phyloP scores from a whole-genome alignment of 202 grass and related monocot species.

The Zoysia matrella region DNA sequence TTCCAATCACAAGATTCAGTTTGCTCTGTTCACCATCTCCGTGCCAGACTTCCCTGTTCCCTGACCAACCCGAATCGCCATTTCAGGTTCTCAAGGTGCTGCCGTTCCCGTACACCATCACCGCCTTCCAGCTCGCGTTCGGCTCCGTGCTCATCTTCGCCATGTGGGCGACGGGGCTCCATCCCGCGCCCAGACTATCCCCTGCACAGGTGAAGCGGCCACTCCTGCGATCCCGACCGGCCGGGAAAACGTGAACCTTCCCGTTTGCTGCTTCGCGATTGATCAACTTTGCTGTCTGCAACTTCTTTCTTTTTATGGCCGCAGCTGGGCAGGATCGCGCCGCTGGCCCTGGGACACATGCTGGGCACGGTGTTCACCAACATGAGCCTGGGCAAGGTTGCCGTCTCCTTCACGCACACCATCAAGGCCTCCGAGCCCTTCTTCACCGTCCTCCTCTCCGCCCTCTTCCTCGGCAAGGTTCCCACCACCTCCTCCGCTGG shows the following conservation, averaged over 20 bases:
- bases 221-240: not conserved
- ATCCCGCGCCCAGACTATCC: conserved; percentile 56
- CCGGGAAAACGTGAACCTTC: not conserved
- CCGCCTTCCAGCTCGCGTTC: conserved; percentile 67
- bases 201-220: conserved; percentile 35
- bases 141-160: conserved; percentile 65
- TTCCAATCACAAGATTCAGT: not conserved
- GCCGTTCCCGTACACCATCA: conserved; percentile 67
- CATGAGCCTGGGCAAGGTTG: conserved; percentile 75
- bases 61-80: conserved; percentile 1
- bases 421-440: conserved; percentile 80
- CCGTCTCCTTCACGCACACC: conserved; percentile 87
- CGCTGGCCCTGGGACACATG: conserved; percentile 67
- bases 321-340: conserved; percentile 60
- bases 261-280: not conserved
- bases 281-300: not conserved
- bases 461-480: conserved; percentile 67
- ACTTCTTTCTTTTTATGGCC: not conserved
- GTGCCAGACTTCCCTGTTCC: not conserved
- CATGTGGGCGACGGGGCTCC: conserved; percentile 65
- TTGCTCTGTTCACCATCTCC: not conserved
- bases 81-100: conserved; percentile 56
- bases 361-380: conserved; percentile 81
- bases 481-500: conserved; percentile 5
- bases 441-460: conserved; percentile 79